These are phyloP conservation scores for Phytophthora melonis DNA, from an alignment of 352 stramenopile species.

Conservation along the genomic window DNA sequence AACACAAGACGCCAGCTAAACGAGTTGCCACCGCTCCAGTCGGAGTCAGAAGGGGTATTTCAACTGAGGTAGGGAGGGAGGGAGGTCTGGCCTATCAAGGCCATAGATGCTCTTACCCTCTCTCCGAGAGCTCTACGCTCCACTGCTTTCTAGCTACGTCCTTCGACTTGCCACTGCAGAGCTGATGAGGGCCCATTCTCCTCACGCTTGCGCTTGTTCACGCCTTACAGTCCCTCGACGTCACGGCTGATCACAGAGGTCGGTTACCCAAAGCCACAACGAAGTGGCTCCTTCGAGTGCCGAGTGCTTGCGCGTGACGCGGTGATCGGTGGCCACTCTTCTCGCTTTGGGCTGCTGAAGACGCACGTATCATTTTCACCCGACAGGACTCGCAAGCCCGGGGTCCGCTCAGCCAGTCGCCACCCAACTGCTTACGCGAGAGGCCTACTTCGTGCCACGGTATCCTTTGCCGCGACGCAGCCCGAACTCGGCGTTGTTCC, in stretches of 20 bases:
- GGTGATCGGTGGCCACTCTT: not conserved
- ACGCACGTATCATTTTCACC: too few species aligned
- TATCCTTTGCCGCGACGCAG: slow-evolving; percentile 74
- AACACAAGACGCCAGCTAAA: not conserved
- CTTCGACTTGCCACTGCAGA: not conserved
- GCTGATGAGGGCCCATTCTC: not conserved
- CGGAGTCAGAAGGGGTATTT: not conserved
- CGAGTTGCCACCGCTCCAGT: not conserved
- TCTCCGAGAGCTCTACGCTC: slow-evolving; percentile 5
- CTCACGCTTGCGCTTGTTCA: not conserved
- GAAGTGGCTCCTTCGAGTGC: not conserved
- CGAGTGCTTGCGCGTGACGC: not conserved
- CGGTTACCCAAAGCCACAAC: not conserved
- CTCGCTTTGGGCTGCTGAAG: not conserved
- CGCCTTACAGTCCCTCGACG: not conserved
- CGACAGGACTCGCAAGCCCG: not conserved
- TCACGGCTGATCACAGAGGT: not conserved
- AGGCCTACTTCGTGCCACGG: slow-evolving; percentile 63
- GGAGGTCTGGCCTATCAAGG: not conserved
- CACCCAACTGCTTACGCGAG: not conserved
- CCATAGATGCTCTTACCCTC: not conserved
- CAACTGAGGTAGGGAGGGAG: not conserved
- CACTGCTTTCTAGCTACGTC: slow-evolving; percentile 1
- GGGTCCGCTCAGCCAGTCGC: not conserved
- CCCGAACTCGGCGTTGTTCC: slow-evolving; percentile 89